A percentile compares a stretch with the other conserved stretches of the same genome.
These are phyloP conservation scores for Nicotiana otophora DNA, from an alignment of 257 asterid genomes.

Conservation along the genomic window DNA sequence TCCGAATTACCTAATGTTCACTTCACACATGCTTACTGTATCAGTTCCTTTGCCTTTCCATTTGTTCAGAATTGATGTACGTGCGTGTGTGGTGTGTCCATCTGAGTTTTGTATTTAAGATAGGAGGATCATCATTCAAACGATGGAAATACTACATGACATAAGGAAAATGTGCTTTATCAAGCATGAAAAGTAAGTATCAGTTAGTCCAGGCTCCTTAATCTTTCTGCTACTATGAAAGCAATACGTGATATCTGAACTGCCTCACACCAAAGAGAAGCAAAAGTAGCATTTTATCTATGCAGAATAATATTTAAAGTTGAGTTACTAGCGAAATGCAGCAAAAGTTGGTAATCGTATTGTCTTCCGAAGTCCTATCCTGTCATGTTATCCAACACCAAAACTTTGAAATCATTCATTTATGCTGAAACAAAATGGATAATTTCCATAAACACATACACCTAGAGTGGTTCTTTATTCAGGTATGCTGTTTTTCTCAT, in stretches of 20 bases:
- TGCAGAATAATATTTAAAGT: not conserved
- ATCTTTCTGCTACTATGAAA: not conserved
- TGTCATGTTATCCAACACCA: constrained; percentile 1
- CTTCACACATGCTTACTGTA: not conserved
- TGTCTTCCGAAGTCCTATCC: not conserved
- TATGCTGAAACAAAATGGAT: not conserved
- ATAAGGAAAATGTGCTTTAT: not conserved
- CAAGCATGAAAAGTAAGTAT: constrained; percentile 1
- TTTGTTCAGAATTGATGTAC: not conserved
- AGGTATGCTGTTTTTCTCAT: not conserved
- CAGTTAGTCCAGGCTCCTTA: not conserved
- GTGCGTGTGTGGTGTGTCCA: not conserved
- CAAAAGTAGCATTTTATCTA: not conserved
- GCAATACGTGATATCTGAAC: not conserved
- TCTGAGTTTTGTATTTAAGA: not conserved
- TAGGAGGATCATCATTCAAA: not conserved
- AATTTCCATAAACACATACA: not conserved
- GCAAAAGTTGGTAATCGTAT: not conserved
- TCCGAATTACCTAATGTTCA: not conserved
- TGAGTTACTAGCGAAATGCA: not conserved
- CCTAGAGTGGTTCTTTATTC: not conserved
- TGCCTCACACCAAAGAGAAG: not conserved
- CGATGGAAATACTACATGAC: not conserved
- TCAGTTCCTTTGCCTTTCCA: not conserved
- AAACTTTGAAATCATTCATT: not conserved